Percentiles rank a stretch among this genome's conserved stretches.
Conservation (phyloP, 2,329 filamentous ascomycete species). For the Fusarium chuoi region DNA sequence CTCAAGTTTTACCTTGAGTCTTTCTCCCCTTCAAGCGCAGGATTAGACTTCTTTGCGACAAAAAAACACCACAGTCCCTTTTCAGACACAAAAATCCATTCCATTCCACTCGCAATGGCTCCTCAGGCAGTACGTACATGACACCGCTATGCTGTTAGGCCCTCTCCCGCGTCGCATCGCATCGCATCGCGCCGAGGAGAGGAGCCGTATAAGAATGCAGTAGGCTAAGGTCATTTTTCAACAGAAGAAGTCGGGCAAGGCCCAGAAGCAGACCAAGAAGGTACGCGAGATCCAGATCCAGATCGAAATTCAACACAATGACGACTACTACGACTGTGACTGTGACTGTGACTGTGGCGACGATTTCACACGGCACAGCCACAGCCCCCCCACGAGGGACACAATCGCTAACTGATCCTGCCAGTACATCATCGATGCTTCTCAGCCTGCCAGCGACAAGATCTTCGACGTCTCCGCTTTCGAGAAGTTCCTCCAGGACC, state of each 20-base stretch:
- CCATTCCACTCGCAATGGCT: slow-evolving; percentile 74
- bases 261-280: slow-evolving; percentile 89
- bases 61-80: slow-evolving; percentile 43
- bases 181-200: slow-evolving; percentile 17
- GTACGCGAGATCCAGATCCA: slow-evolving; percentile 54
- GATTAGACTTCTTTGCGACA: slow-evolving; percentile 77
- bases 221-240: slow-evolving; percentile 86
- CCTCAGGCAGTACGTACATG: slow-evolving; percentile 85
- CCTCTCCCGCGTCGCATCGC: slow-evolving; percentile 45
- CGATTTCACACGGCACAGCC: background rate
- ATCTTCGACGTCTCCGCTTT: slow-evolving; percentile 99
- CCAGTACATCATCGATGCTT: slow-evolving; percentile 99
- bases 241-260: slow-evolving; percentile 74
- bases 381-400: background rate
- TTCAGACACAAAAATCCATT: slow-evolving; percentile 45
- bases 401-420: slow-evolving; percentile 21
- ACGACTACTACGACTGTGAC: background rate
- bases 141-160: slow-evolving; percentile 93
- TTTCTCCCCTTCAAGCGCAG: slow-evolving; percentile 68
- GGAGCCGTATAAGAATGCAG: slow-evolving; percentile 69
- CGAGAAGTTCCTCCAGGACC: slow-evolving; percentile 99
- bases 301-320: background rate
- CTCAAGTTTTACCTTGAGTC: slow-evolving; percentile 18
- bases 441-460: slow-evolving; percentile 98
- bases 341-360: background rate